Base-by-base conservation (phyloP, 2,329 filamentous ascomycete species). In the Sarocladiaceae sp. region DNA sequence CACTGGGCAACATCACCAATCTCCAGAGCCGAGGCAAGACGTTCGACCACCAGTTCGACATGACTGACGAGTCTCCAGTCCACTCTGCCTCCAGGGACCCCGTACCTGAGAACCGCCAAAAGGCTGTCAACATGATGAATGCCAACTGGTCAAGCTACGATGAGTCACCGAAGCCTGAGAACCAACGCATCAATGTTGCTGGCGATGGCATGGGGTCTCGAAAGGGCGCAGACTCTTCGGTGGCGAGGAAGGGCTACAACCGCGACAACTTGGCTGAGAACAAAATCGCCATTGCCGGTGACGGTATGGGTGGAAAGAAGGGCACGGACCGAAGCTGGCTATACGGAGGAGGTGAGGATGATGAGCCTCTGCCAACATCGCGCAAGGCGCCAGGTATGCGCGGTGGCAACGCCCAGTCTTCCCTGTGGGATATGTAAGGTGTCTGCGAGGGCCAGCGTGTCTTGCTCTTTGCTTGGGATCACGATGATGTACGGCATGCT, bases 31-130 rank as follows among this genome's bases (percentile, higher is more conserved):
- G 87, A 45, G 74, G 72, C 57, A 88, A 90, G 63, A 79, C 87
- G 59, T 90, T 94, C 54, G 81, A 82, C 40, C 64, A 81, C 16
- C 87, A 95, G 55, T 95, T 89, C 69, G 72, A 73, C 43, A 82
- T 94, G 68, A 72, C 74, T 6, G 88, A 95, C 59, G 70, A 80
- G 32, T 79, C 80, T 48, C 78, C 80, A 26, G 67, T 66, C 3
- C 31, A 31, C 10, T n/a, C 27, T 9, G 61, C 69, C 44, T 53
- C 63, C 27, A 63, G 61, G 56, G 61, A 70, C 57, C 67, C 66
- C 16, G 57, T 80, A 16, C 62, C 74, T 43, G 73, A 79, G 44
- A 77, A 80, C 50, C 78, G 78, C 51, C 73, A 78, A 61, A 87
- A 88, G 66, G 82, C 74, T 3, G 76, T 86, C 44, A 82, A 85